These are phyloP conservation scores for Rubia yunnanensis DNA, from an alignment of 257 asterid genomes.

Conservation along the genomic window DNA sequence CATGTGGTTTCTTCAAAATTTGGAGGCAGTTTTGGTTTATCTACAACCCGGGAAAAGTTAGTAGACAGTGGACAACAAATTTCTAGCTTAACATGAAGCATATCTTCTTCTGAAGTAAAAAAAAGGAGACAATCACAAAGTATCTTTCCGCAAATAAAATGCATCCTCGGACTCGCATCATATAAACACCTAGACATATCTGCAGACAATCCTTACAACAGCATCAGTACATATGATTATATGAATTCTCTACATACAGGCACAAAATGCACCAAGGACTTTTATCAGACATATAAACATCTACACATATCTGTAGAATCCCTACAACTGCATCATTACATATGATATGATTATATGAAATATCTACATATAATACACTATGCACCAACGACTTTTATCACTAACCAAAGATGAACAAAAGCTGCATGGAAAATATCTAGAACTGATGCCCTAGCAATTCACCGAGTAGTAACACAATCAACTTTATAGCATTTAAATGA, in stretches of 20 bases:
- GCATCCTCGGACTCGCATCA: not conserved
- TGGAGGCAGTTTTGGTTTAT: slow-evolving; percentile 68
- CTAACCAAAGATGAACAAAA: not conserved
- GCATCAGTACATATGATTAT: not conserved
- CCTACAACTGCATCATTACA: not conserved
- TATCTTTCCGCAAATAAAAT: not conserved
- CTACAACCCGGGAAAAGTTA: slow-evolving; percentile 30
- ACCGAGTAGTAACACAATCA: not conserved
- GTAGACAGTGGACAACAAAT: not conserved
- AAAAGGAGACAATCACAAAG: not conserved
- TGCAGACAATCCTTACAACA: not conserved
- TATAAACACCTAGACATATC: not conserved
- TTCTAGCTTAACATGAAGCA: not conserved
- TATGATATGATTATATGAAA: not conserved
- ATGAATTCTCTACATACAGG: not conserved
- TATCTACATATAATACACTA: not conserved
- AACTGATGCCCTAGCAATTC: not conserved
- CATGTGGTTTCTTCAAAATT: slow-evolving; percentile 93
- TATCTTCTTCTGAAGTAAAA: too few species aligned
- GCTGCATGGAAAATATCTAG: not conserved
- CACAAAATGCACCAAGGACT: not conserved
- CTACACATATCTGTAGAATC: not conserved
- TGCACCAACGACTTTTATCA: not conserved
- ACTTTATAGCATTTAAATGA: not conserved
- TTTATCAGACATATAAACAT: not conserved